Evolutionary conservation across 2,329 filamentous ascomycete species (phyloP), one percentile per base, ranked within the genome.

Genomic region (Knoxdaviesia capensis): DNA sequence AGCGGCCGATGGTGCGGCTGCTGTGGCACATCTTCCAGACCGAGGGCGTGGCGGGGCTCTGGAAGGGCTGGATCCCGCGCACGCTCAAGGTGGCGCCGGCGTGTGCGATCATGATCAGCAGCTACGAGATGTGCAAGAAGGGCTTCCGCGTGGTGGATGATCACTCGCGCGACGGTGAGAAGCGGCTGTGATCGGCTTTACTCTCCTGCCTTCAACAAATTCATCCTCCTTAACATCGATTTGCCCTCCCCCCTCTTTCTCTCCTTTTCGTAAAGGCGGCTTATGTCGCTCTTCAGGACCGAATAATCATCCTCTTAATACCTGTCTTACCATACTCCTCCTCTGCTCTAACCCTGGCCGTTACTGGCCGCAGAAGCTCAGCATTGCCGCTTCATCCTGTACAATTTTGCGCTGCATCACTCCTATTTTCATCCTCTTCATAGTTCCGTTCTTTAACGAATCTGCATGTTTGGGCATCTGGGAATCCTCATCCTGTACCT

Each of bases 91-190:
- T 98, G 5, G 88, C 90, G 1, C 90, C 90, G 1, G 85, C 88
- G 0, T 98, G 90, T 59, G 90, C 90, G 31, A 96, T 98, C 56
- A 98, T 98, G 90, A 96, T 98, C 55, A 92, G 84, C 56, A 94
- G 80, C 55, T 98, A 96, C 58, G 90, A 98, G 59, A 73, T 96
- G 34, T 87, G 90, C 41, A 98, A 98, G 68, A 79, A 82, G 57
- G 77, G 81, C 56, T 92, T 92, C 33, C 69, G 75, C 42, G 69
- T 72, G 7, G 74, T 84, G 40, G 94, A 96, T 46, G 66, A 72
- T 52, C 61, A 56, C 34, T 54, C 40, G 41, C 33, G 36, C 11
- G 32, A 28, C 41, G 11, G 34, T 32, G 20, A 36, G 39, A 38
- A 37, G 35, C 20, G 32, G 34, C 7, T 35, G 32, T 39, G 11